Conservation (phyloP, 805 yeast species). For the Metschnikowia proteae region DNA sequence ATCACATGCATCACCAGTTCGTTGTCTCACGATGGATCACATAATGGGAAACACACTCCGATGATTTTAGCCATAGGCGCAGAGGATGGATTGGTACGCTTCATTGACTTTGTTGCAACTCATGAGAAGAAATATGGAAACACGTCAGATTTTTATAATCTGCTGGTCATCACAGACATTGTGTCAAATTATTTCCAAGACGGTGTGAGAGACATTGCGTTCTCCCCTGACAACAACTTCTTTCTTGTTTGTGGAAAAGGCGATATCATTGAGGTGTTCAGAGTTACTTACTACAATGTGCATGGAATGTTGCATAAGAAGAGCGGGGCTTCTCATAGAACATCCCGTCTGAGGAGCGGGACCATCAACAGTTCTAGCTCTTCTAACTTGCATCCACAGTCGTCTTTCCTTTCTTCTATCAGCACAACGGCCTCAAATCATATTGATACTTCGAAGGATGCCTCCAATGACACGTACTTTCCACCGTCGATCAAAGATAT, state of each 20-base stretch:
- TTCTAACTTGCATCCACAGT: slow-evolving; percentile 13
- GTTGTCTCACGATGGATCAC: slow-evolving; percentile 16
- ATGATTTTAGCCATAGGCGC: slow-evolving; percentile 49
- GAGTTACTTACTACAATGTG: slow-evolving; percentile 39
- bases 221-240: slow-evolving; percentile 48
- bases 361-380: slow-evolving; percentile 31
- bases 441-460: slow-evolving; percentile 20
- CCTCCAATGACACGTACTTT: slow-evolving; percentile 13
- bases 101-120: slow-evolving; percentile 48
- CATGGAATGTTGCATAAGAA: slow-evolving; percentile 27
- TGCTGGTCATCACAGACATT: slow-evolving; percentile 44
- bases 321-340: slow-evolving; percentile 5
- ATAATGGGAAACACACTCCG: slow-evolving; percentile 32
- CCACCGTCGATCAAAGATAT: slow-evolving; percentile 40
- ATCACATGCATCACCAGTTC: slow-evolving; percentile 46
- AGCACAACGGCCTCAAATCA: slow-evolving; percentile 23
- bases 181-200: slow-evolving; percentile 62
- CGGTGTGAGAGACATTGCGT: slow-evolving; percentile 49
- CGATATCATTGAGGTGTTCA: slow-evolving; percentile 42
- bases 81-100: slow-evolving; percentile 61
- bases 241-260: slow-evolving; percentile 52
- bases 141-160: slow-evolving; percentile 16
- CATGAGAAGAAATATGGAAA: slow-evolving; percentile 26
- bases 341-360: slow-evolving; percentile 37
- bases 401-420: slow-evolving; percentile 22